Evolutionary conservation across 345 rosid genomes (phyloP).

Genomic region (Eucalyptus tenuipes): DNA sequence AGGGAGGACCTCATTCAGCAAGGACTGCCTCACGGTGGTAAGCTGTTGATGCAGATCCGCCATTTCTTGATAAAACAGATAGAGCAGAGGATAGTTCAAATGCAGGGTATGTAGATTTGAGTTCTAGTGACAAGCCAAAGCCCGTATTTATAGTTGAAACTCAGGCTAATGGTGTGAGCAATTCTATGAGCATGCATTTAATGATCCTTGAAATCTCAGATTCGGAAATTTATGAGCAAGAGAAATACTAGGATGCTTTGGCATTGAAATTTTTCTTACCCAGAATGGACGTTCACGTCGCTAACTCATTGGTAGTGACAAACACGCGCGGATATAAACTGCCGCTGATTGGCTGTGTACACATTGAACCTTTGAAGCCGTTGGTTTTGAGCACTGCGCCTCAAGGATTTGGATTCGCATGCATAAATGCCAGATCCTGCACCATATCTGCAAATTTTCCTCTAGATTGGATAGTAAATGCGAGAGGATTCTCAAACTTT

Average conservation of each 20-base stretch:
- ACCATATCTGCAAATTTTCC: background rate
- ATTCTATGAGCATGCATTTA: background rate
- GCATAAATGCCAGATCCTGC: background rate
- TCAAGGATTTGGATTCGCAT: background rate
- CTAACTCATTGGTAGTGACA: background rate
- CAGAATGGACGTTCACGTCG: background rate
- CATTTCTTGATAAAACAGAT: background rate
- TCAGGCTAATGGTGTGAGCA: background rate
- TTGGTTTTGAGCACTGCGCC: background rate
- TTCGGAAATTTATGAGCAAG: background rate
- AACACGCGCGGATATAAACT: background rate
- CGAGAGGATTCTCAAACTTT: background rate
- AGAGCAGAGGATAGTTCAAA: background rate
- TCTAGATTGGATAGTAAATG: background rate
- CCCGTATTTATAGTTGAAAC: background rate
- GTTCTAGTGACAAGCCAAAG: background rate
- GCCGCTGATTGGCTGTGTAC: background rate
- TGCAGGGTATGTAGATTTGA: background rate
- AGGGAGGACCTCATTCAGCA: constrained; percentile 16
- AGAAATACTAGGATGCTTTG: background rate
- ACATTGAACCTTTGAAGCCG: background rate
- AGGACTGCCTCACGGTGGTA: background rate
- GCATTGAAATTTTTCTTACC: background rate
- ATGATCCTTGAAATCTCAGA: background rate
- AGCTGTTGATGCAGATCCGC: background rate